A percentile compares a stretch with the other conserved stretches of the same genome.
Evolutionary conservation across 73 alveolate genomes (phyloP).

Genomic region (Stentor coeruleus): DNA sequence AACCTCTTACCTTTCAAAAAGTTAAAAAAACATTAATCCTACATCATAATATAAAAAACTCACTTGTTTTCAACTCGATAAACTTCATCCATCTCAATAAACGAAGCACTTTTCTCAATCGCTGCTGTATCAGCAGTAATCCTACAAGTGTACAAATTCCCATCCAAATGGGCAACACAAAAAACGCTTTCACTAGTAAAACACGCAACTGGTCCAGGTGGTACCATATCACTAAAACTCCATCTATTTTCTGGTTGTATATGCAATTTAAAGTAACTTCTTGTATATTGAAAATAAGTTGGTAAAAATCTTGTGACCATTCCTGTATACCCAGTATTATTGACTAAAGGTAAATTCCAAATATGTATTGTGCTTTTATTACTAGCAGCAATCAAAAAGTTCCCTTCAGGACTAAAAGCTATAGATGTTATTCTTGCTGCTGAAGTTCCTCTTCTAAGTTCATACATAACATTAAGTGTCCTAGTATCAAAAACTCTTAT

Average conservation of each 20-base stretch:
- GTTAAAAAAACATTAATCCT: no score
- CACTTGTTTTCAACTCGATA: background rate
- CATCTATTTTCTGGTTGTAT: background rate
- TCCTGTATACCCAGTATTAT: background rate
- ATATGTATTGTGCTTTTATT: background rate
- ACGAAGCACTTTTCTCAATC: background rate
- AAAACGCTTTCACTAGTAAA: background rate
- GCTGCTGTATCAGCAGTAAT: background rate
- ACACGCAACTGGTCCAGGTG: background rate
- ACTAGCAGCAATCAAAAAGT: background rate
- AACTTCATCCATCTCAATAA: background rate
- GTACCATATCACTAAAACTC: background rate
- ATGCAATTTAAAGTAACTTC: background rate
- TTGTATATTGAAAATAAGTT: background rate
- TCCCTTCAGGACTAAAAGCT: background rate
- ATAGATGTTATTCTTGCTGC: background rate
- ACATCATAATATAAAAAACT: no score
- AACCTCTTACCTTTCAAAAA: no score
- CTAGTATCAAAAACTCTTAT: background rate
- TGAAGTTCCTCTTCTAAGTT: conserved; percentile 6
- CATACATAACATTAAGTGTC: background rate
- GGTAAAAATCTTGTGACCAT: background rate
- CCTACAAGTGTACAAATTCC: conserved; percentile 2
- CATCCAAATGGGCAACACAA: conserved; percentile 22
- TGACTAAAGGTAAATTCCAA: background rate